Conservation (phyloP, 257 asterid species). For the Solanum clarkiae region DNA sequence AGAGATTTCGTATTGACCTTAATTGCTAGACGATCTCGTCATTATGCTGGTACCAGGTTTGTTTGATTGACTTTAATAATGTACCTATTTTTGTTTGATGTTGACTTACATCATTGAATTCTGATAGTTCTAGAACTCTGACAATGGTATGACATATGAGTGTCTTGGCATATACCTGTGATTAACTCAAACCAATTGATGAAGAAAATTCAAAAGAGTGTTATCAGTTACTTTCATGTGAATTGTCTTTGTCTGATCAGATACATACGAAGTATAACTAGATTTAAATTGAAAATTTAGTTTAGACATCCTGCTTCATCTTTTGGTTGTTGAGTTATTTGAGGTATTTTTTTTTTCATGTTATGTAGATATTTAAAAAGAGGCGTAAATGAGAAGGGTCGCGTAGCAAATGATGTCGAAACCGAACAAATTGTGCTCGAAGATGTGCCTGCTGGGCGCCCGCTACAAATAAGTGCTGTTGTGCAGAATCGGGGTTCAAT, state of each 20-base stretch:
- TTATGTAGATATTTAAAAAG: constrained; percentile 63
- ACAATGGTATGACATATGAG: neutral
- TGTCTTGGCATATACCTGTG: neutral
- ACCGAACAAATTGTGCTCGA: constrained; percentile 89
- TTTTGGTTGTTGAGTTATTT: neutral
- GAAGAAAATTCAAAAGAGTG: neutral
- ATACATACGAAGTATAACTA: neutral
- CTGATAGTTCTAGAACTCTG: neutral
- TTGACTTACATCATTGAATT: neutral
- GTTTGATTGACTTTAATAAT: neutral
- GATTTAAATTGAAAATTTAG: neutral
- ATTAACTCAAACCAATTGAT: neutral
- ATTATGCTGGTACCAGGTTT: constrained; percentile 97
- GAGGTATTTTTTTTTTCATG: neutral
- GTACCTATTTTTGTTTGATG: neutral
- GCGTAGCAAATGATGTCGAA: constrained; percentile 96
- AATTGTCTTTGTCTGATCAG: neutral
- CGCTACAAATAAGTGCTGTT: constrained; percentile 58
- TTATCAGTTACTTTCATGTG: neutral
- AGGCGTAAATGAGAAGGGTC: constrained; percentile 92
- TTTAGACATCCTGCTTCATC: neutral
- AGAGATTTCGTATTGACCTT: constrained; percentile 54
- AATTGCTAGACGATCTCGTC: constrained; percentile 92
- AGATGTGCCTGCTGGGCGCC: constrained; percentile 41
- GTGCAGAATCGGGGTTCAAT: constrained; percentile 94